Conservation (phyloP, 1,284 basidiomycete genomes). For the Boletus semigastroideus region DNA sequence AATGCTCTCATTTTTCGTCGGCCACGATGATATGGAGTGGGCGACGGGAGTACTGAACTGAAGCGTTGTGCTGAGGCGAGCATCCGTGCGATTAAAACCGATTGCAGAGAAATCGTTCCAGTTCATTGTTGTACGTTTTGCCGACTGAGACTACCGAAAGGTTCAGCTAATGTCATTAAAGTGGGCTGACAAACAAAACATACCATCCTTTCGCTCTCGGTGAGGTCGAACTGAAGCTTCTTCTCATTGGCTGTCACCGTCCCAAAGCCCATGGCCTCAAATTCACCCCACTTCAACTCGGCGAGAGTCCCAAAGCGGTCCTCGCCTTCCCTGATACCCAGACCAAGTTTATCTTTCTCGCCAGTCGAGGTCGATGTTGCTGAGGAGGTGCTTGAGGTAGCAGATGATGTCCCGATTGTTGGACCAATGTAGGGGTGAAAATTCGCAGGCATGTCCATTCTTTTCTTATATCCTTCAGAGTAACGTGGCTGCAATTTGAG, state of each 20-base stretch:
- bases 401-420: conserved; percentile 22
- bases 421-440: conserved; percentile 54
- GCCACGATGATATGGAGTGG: conserved; percentile 68
- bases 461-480: conserved; percentile 68
- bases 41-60: conserved; percentile 74
- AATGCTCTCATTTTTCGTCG: conserved; percentile 69
- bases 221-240: conserved; percentile 84
- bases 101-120: conserved; percentile 85
- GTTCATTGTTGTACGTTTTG: conserved; percentile 76
- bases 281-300: conserved; percentile 86
- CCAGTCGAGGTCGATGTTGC: conserved; percentile 33
- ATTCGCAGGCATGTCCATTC: conserved; percentile 60
- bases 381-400: conserved; percentile 30
- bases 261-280: conserved; percentile 79
- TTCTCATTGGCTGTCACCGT: conserved; percentile 52
- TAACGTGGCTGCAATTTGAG: conserved; percentile 58
- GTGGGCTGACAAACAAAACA: conserved; percentile 38
- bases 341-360: conserved; percentile 25
- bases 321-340: conserved; percentile 43
- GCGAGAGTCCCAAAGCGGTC: conserved; percentile 78
- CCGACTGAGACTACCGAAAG: conserved; percentile 53
- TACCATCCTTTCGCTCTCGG: conserved; percentile 79
- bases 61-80: conserved; percentile 73
- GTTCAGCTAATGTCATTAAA: conserved; percentile 6
- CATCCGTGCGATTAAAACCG: conserved; percentile 78